Base-by-base conservation (phyloP, 139 green algal genomes). In the Ostreobium quekettii region DNA sequence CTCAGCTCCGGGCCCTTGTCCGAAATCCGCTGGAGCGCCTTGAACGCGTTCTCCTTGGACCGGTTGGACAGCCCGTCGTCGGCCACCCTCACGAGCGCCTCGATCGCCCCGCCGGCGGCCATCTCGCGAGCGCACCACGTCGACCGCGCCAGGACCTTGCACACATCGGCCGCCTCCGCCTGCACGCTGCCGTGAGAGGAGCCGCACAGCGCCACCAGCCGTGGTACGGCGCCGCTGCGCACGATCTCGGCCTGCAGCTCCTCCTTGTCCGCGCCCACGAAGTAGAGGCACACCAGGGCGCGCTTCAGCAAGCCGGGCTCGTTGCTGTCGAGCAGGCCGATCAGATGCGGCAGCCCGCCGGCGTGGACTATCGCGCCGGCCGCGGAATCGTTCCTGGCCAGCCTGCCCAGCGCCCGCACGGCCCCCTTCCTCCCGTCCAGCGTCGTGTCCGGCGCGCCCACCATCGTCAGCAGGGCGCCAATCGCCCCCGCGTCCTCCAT, bases 251-350 rank as follows among this genome's bases (percentile, higher is more conserved):
- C 36, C 75, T 86, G 80, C 28, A 86, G 64, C 32, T 70, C 56
- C 24, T 74, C 66, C 60, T 81, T 81, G 53, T 86, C 80, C 29
- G 80, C 80, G 22, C 76, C 80, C 29, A 86, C 79, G 67, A 83
- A 86, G 61, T 83, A 86, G 26, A 86, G 68, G 3, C 71, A 71
- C 32, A 86, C 72, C 64, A 86, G 48, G 60, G 74, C 78, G 47
- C 80, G 70, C 26, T 75, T 65, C 22, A 82, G 71, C 19, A 86
- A 56, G 19, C 57, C 73, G 49, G 46, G 48, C 49, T 83, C 74
- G 35, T 53, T 31, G 26, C 58, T 64, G 29, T 59, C 68, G 5
- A 86, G 65, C 26, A 86, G 53, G 19, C 19, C n/a, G 3, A 79
- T 70, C 31, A 86, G 73, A 24, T 71, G 70, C 1, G 31, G 22